These are phyloP conservation scores for Citrus inodora DNA, from an alignment of 345 rosid genomes.

Conservation along the genomic window DNA sequence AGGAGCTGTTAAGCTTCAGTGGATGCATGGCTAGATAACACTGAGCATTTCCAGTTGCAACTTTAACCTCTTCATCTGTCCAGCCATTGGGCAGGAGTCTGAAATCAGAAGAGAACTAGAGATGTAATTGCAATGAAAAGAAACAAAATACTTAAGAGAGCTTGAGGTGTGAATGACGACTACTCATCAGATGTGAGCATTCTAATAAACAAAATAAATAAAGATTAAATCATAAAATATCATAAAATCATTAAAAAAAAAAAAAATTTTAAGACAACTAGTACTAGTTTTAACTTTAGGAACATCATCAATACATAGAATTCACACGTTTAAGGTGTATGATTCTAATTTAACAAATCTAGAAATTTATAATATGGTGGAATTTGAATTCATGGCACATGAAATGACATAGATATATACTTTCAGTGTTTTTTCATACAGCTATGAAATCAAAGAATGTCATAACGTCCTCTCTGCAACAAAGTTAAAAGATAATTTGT, in stretches of 20 bases:
- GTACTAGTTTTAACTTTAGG: not conserved
- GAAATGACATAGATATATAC: not conserved
- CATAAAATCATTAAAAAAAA: not conserved
- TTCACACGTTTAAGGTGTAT: not conserved
- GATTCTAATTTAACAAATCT: not conserved
- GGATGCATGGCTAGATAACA: constrained; percentile 51
- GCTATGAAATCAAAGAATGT: not conserved
- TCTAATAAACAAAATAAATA: not conserved
- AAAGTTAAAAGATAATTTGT: not conserved
- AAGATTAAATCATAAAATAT: not conserved
- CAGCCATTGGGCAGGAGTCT: constrained; percentile 45
- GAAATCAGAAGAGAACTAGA: constrained; percentile 19
- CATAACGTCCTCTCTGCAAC: not conserved
- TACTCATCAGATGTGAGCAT: not conserved
- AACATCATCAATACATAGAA: not conserved
- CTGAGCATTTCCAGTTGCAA: constrained; percentile 51
- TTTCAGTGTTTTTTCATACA: not conserved
- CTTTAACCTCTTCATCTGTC: constrained; percentile 54
- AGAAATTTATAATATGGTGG: not conserved
- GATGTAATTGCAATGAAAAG: not conserved
- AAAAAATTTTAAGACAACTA: not conserved
- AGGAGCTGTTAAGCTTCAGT: constrained; percentile 63
- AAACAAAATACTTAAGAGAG: not conserved
- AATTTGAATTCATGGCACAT: not conserved
- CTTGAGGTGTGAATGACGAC: not conserved